Evolutionary conservation across 163 green algal genomes (phyloP).

Genomic region (Chloroidium sp.): DNA sequence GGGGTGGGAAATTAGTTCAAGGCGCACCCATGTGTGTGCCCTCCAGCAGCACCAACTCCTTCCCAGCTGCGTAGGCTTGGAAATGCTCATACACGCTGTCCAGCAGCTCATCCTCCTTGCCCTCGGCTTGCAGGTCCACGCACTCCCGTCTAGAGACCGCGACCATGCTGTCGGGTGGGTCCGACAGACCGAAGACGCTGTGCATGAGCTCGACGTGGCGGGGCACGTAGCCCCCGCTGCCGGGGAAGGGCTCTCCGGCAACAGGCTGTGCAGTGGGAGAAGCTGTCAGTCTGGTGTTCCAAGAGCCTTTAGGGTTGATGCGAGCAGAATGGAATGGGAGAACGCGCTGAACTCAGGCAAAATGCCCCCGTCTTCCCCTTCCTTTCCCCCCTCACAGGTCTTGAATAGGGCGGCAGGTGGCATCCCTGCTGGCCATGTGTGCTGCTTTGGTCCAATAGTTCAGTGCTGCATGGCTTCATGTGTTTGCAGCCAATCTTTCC

Average conservation of each 20-base stretch:
- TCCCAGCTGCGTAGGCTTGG: constrained; percentile 20
- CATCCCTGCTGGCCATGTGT: too few species aligned
- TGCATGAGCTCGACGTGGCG: constrained; percentile 49
- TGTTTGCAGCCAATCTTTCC: too few species aligned
- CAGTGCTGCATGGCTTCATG: background rate
- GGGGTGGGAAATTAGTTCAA: background rate
- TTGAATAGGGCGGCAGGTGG: too few species aligned
- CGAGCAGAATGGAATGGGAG: background rate
- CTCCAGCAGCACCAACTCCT: constrained; percentile 58
- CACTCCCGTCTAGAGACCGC: constrained; percentile 35
- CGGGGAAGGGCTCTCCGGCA: constrained; percentile 26
- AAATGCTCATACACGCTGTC: constrained; percentile 40
- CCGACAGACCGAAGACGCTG: constrained; percentile 10
- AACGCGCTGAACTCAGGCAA: background rate
- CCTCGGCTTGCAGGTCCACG: constrained; percentile 37
- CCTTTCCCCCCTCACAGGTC: too few species aligned
- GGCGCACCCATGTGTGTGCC: constrained; percentile 21
- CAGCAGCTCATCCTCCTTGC: constrained; percentile 46
- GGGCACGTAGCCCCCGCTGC: constrained; percentile 19
- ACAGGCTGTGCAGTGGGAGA: constrained; percentile 15
- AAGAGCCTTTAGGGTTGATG: background rate
- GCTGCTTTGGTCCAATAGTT: background rate
- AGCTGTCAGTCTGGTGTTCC: background rate
- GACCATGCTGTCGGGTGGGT: constrained; percentile 27
- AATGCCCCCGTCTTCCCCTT: background rate